phyloP scores from a whole-genome alignment of 345 rosid genomes.

The Leavenworthia alabamica region DNA sequence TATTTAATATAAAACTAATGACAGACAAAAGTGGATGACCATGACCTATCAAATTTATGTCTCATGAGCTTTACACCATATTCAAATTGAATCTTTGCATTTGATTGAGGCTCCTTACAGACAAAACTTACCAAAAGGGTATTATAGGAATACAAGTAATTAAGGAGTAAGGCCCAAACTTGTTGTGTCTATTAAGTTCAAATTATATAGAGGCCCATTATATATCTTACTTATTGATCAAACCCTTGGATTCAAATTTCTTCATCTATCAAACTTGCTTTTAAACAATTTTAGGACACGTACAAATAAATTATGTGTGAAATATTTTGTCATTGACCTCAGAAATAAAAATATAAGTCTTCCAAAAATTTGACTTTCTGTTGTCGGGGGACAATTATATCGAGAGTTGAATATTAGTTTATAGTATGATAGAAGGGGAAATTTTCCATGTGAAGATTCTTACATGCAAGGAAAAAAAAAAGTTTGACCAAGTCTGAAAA shows the following conservation, averaged over 20 bases:
- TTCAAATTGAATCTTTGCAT: background rate
- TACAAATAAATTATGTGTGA: background rate
- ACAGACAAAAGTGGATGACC: slow-evolving; percentile 12
- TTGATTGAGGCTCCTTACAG: background rate
- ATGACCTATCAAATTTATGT: slow-evolving; percentile 8
- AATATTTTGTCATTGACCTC: background rate
- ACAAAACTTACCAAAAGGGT: background rate
- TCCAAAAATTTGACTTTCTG: background rate
- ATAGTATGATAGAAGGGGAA: background rate
- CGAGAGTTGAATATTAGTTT: background rate
- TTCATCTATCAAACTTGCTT: background rate
- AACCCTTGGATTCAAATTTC: background rate
- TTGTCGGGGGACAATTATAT: background rate
- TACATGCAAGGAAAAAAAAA: background rate
- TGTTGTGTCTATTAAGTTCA: background rate
- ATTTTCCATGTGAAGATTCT: background rate
- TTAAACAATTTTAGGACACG: background rate
- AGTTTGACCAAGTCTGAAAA: background rate
- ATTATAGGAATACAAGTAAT: background rate
- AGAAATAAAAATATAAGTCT: background rate
- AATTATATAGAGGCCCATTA: background rate
- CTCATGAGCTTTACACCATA: slow-evolving; percentile 1
- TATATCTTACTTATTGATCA: no score
- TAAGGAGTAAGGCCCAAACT: background rate
- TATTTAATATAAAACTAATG: background rate